phyloP scores from a whole-genome alignment of 352 stramenopile genomes.

The Nothophytophthora sp. region DNA sequence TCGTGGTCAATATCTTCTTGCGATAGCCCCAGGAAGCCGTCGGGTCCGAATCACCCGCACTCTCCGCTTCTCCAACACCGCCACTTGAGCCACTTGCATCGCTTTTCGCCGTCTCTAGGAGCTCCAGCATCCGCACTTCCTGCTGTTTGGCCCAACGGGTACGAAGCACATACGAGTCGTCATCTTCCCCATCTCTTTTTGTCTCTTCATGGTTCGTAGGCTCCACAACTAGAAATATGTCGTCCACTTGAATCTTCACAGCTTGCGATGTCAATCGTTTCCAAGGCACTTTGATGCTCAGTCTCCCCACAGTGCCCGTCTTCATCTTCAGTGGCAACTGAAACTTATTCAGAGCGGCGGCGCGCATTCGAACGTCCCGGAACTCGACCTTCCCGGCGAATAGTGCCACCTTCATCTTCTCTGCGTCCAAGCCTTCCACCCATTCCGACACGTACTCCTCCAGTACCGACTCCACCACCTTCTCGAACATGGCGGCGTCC shows the following conservation, averaged over 20 bases:
- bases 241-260: constrained; percentile 76
- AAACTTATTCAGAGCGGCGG: constrained; percentile 74
- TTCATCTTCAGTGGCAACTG: constrained; percentile 80
- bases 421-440: constrained; percentile 80
- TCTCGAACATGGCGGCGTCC: constrained; percentile 71
- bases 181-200: constrained; percentile 21
- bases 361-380: constrained; percentile 71
- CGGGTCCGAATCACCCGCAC: constrained; percentile 31
- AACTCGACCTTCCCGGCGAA: constrained; percentile 87
- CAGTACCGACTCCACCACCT: constrained; percentile 81
- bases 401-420: constrained; percentile 88
- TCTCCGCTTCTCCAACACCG: constrained; percentile 1
- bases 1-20: constrained; percentile 83
- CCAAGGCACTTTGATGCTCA: constrained; percentile 86
- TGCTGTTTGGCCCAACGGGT: constrained; percentile 83
- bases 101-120: constrained; percentile 70
- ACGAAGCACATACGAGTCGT: constrained; percentile 63
- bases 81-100: constrained; percentile 31
- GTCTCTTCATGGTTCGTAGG: constrained; percentile 60
- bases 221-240: constrained; percentile 76
- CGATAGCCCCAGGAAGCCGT: constrained; percentile 72
- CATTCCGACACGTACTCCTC: constrained; percentile 89
- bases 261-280: constrained; percentile 80
- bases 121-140: constrained; percentile 72
- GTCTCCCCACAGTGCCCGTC: constrained; percentile 55